These are phyloP conservation scores for Iberis pinnata DNA, from an alignment of 345 rosid genomes.

Conservation along the genomic window DNA sequence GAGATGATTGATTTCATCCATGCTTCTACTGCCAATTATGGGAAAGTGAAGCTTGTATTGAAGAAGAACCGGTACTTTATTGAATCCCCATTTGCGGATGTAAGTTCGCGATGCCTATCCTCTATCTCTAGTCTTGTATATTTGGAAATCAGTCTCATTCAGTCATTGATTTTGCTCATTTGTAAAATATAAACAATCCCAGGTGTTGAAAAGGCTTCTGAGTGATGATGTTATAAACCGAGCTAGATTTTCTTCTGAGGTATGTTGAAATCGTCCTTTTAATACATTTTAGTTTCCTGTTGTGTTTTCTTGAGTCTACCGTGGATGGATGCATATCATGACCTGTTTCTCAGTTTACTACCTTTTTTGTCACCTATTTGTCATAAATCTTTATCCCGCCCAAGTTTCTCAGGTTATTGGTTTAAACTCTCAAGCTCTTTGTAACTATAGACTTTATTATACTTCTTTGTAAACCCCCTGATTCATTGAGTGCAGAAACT, in stretches of 20 bases:
- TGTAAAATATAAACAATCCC: constrained; percentile 12
- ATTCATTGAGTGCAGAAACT: constrained; percentile 4
- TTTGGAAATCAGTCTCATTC: background rate
- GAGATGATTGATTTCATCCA: constrained; percentile 82
- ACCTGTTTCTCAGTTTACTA: background rate
- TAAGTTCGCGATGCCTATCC: constrained; percentile 26
- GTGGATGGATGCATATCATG: background rate
- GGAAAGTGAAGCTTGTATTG: constrained; percentile 94
- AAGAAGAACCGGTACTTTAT: constrained; percentile 82
- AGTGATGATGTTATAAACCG: constrained; percentile 56
- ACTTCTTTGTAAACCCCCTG: background rate
- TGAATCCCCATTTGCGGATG: constrained; percentile 95
- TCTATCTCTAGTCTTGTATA: constrained; percentile 3
- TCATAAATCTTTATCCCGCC: background rate
- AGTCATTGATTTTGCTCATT: background rate
- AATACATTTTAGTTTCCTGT: background rate
- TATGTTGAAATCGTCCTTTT: constrained; percentile 28
- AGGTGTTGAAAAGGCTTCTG: constrained; percentile 82
- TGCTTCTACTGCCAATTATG: constrained; percentile 91
- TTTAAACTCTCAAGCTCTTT: background rate
- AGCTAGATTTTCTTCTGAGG: constrained; percentile 74
- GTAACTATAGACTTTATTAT: background rate
- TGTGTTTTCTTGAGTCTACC: background rate
- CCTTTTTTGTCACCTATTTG: constrained; percentile 1
- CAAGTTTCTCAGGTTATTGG: no score